Evolutionary conservation across 208 protist genomes (phyloP), one percentile per base, ranked within the genome.

Genomic region (Trypanosomatidae sp.): DNA sequence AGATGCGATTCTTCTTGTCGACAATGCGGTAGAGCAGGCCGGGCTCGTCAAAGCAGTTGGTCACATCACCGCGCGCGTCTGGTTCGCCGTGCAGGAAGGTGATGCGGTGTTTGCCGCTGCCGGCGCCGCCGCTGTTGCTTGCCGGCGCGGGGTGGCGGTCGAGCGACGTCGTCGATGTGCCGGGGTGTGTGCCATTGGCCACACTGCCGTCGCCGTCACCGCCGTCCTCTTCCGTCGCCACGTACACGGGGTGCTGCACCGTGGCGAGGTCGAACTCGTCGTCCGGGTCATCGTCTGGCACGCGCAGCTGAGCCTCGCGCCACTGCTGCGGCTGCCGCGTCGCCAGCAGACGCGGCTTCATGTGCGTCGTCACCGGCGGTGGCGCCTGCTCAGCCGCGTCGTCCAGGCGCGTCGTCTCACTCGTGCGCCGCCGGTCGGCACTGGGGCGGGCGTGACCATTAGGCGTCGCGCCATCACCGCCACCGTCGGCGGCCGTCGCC

Each of bases 1-100:
- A 92, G 10, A 52, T 78, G 51, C 82, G 81, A 24, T 68, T 66
- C 40, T 62, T 65, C 13, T 61, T 63, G 59, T 86, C 62, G 1
- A 92, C 62, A 26, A 92, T 74, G 39, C 78, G 77, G 57, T 88
- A 92, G 11, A 92, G 70, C 37, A 92, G 50, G 6, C 78, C 78
- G 19, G 72, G 69, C 53, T 84, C 73, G 26, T 86, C 69, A 61
- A 86, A 90, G 61, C 81, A 90, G 51, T 78, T 84, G 21, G 65
- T 71, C 30, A 79, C 48, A 15, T 85, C 75, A 19, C 77, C 77
- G n/a, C 53, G 43, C 23, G 73, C 22, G 50, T 80, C 71, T 0
- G 77, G 82, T 50, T 81, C 68, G 48, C 72, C 72, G 53, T 90
- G 59, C 41, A 55, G 19, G 50, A 90, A 86, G n/a, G n/a, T 6